These are phyloP conservation scores for Clonostachys rosea DNA, from an alignment of 2,329 filamentous ascomycete species.

Conservation along the genomic window DNA sequence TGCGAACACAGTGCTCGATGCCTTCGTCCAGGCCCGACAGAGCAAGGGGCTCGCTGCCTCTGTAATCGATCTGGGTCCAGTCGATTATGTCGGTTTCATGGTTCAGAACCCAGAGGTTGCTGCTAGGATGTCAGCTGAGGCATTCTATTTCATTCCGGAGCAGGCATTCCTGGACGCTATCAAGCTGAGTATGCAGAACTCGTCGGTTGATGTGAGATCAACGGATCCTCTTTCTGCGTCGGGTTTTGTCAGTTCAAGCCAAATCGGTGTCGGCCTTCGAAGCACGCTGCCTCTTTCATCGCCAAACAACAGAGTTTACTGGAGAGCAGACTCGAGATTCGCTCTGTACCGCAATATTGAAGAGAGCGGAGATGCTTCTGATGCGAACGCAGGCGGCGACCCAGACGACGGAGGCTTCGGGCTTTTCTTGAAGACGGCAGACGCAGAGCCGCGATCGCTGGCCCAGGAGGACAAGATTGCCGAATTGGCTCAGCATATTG, in stretches of 20 bases:
- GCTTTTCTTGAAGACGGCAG: too few species aligned
- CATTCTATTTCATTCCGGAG: neutral
- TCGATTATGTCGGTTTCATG: neutral
- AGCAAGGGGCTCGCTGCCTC: neutral
- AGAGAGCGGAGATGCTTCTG: too few species aligned
- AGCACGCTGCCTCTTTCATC: neutral
- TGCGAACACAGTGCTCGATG: conserved; percentile 22
- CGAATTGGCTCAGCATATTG: too few species aligned
- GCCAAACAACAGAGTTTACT: neutral
- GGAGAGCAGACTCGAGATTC: too few species aligned
- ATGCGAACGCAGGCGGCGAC: too few species aligned
- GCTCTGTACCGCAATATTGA: too few species aligned
- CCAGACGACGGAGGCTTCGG: too few species aligned
- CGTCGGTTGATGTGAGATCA: neutral
- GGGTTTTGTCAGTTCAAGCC: neutral
- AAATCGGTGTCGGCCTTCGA: neutral
- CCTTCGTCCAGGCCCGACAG: conserved; percentile 7
- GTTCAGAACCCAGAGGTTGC: too few species aligned
- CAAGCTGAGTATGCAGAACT: neutral
- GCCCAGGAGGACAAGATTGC: too few species aligned
- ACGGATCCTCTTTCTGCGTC: neutral
- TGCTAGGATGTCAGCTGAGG: too few species aligned
- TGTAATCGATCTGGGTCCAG: neutral
- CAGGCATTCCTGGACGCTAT: neutral
- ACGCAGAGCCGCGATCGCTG: too few species aligned